Evolutionary conservation across 257 asterid genomes (phyloP).

Genomic region (Solanum dulcamara): DNA sequence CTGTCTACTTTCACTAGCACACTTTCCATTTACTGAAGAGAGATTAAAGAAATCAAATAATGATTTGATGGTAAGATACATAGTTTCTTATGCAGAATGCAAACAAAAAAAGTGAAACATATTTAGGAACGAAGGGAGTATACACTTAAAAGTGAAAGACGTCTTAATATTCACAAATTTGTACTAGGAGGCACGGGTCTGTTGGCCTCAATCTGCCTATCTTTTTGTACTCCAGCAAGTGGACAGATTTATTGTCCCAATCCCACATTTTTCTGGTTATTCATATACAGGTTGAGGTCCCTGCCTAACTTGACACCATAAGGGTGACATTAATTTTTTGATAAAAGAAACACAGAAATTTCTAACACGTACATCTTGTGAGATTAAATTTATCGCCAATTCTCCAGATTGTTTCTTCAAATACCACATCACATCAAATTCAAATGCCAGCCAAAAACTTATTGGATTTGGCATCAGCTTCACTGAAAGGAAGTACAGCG

Average conservation of each 20-base stretch:
- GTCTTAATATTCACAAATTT: neutral
- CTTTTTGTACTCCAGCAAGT: neutral
- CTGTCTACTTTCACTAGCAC: neutral
- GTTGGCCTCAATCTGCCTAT: neutral
- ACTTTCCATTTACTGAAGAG: neutral
- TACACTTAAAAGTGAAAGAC: neutral
- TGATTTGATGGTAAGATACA: neutral
- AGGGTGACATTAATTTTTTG: neutral
- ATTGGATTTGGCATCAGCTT: neutral
- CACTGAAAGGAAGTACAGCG: neutral
- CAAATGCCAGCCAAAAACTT: neutral
- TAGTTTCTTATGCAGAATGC: neutral
- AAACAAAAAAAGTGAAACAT: no score
- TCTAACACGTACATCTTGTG: neutral
- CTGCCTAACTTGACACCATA: neutral
- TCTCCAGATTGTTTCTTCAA: neutral
- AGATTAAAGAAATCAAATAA: neutral
- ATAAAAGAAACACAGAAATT: neutral
- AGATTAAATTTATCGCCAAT: neutral
- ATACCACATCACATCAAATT: neutral
- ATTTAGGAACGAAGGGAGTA: neutral
- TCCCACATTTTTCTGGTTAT: neutral
- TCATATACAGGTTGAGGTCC: neutral
- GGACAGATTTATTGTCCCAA: neutral
- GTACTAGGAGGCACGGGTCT: neutral